Percentiles rank a stretch among this genome's conserved stretches.
phyloP scores from a whole-genome alignment of 192 early-diverging fungal genomes.

The Mortierella hygrophila region DNA sequence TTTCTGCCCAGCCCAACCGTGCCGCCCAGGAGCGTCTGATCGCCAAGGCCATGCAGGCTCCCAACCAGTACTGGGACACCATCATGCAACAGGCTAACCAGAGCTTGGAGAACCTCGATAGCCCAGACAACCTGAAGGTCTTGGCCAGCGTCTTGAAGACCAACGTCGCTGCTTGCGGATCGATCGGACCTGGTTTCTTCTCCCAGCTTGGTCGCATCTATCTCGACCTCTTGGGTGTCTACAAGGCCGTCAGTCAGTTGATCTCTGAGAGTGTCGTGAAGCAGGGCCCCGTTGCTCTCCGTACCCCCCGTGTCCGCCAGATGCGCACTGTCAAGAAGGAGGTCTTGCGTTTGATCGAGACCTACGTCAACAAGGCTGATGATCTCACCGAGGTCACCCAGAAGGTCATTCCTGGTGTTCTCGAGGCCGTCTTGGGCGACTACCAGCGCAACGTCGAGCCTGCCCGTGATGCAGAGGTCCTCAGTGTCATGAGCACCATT shows the following conservation, averaged over 20 bases:
- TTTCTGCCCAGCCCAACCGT: slow-evolving; percentile 91
- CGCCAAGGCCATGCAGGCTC: slow-evolving; percentile 86
- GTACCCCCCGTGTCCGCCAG: slow-evolving; percentile 90
- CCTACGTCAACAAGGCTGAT: slow-evolving; percentile 90
- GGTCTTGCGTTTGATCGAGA: slow-evolving; percentile 92
- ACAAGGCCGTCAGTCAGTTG: slow-evolving; percentile 87
- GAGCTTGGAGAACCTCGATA: slow-evolving; percentile 78
- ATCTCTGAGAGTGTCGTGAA: slow-evolving; percentile 84
- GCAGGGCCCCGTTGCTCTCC: slow-evolving; percentile 90
- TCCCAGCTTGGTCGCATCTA: slow-evolving; percentile 92
- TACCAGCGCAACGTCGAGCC: slow-evolving; percentile 90
- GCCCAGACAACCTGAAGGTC: slow-evolving; percentile 88
- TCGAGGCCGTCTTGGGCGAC: slow-evolving; percentile 91
- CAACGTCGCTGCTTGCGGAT: slow-evolving; percentile 92
- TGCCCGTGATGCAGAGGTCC: slow-evolving; percentile 95
- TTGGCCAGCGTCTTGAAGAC: slow-evolving; percentile 95
- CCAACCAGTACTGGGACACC: slow-evolving; percentile 89
- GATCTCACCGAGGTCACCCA: slow-evolving; percentile 83
- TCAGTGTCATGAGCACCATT: slow-evolving; percentile 93
- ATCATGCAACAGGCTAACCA: slow-evolving; percentile 79
- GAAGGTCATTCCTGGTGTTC: slow-evolving; percentile 91
- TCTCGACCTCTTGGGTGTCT: slow-evolving; percentile 91
- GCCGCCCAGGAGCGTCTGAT: slow-evolving; percentile 87
- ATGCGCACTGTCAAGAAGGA: slow-evolving; percentile 98
- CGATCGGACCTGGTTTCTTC: slow-evolving; percentile 90